Conservation (phyloP, 169 alveolate genomes). For the Pseudocohnilembus persalinus region DNA sequence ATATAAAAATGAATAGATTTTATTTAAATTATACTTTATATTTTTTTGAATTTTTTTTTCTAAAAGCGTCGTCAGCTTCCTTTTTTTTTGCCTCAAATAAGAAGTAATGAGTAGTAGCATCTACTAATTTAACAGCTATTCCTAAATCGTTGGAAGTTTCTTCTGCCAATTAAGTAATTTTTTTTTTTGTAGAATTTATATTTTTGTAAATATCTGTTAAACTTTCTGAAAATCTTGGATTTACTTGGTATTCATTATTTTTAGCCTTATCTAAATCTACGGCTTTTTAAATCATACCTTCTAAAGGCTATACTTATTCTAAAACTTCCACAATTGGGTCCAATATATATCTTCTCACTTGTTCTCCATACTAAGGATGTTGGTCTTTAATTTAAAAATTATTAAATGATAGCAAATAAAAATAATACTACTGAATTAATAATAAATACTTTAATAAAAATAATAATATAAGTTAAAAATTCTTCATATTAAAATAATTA, state of each 20-base stretch:
- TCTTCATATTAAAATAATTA: too few relatives aligned
- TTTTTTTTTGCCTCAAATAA: constrained; percentile 71
- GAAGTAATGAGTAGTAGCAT: constrained; percentile 49
- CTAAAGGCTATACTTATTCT: constrained; percentile 62
- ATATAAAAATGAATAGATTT: constrained; percentile 42
- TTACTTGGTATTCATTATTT: constrained; percentile 63
- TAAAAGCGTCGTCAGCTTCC: constrained; percentile 69
- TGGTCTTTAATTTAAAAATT: not conserved
- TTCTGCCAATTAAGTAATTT: constrained; percentile 60
- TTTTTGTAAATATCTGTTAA: constrained; percentile 50
- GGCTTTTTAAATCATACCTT: constrained; percentile 74
- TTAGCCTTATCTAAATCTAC: constrained; percentile 66
- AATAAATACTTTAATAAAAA: constrained; percentile 46
- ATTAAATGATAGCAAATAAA: too few relatives aligned
- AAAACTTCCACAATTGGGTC: constrained; percentile 51
- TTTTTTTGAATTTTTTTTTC: constrained; percentile 36
- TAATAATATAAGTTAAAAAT: constrained; percentile 45
- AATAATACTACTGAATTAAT: constrained; percentile 41
- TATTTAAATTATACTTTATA: constrained; percentile 21
- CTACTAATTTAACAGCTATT: constrained; percentile 53
- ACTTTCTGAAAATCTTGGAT: constrained; percentile 62
- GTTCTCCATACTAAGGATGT: not conserved
- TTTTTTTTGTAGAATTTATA: constrained; percentile 48
- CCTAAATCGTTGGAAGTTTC: constrained; percentile 66
- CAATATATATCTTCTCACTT: constrained; percentile 44